A percentile compares a stretch with the other conserved stretches of the same genome.
These are phyloP conservation scores for Penicillium bialowiezense DNA, from an alignment of 495 filamentous ascomycete species.

Conservation along the genomic window DNA sequence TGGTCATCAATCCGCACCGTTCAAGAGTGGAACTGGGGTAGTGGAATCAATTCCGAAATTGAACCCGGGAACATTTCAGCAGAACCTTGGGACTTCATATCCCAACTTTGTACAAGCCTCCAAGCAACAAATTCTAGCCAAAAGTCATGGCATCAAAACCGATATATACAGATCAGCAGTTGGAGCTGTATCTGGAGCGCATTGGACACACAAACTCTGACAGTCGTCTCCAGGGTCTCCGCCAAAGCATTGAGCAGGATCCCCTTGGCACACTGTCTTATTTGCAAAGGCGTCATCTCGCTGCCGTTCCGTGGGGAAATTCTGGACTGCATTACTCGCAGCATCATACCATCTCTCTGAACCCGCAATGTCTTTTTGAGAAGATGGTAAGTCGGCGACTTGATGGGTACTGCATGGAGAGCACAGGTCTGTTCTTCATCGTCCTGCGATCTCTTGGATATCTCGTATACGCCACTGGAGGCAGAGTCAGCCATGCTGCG, in stretches of 20 bases:
- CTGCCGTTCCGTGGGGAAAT: slow-evolving; percentile 70
- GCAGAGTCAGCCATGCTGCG: slow-evolving; percentile 31
- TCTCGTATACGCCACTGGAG: slow-evolving; percentile 49
- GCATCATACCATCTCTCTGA: slow-evolving; percentile 53
- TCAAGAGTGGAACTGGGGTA: no score
- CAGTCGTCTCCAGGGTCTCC: slow-evolving; percentile 19
- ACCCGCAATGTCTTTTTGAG: slow-evolving; percentile 56
- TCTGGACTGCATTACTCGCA: slow-evolving; percentile 54
- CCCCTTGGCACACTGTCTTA: slow-evolving; percentile 23
- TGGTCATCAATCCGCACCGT: no score
- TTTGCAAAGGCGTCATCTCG: slow-evolving; percentile 46
- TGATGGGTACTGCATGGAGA: slow-evolving; percentile 81
- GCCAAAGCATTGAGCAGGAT: slow-evolving; percentile 18
- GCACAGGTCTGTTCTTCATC: slow-evolving; percentile 58
- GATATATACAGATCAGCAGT: slow-evolving; percentile 27
- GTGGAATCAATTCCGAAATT: no score
- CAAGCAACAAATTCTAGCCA: neutral
- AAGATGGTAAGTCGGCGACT: slow-evolving; percentile 64
- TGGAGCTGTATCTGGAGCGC: slow-evolving; percentile 34
- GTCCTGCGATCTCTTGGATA: slow-evolving; percentile 63
- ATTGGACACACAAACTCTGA: slow-evolving; percentile 24
- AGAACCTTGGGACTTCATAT: neutral
- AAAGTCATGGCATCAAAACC: slow-evolving; percentile 11
- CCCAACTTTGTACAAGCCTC: neutral
- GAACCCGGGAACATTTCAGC: no score